Evolutionary conservation across 257 asterid genomes (phyloP), one percentile per base, ranked within the genome.

Genomic region (Gentiana straminea): DNA sequence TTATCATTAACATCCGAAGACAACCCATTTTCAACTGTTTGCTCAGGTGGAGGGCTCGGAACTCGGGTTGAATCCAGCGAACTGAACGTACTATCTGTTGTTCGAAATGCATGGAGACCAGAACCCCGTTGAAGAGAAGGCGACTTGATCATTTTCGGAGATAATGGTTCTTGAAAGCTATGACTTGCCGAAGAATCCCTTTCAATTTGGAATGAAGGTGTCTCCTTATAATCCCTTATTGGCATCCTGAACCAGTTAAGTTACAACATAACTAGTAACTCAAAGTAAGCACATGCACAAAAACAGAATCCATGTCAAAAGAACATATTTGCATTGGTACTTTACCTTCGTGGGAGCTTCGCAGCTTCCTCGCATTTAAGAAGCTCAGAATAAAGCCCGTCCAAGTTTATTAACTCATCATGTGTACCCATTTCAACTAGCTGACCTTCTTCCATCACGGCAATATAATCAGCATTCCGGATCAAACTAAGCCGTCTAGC

Each of bases 361-460:
- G 98, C 91, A 56, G 98, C 98, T 80, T 92, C 97, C 73, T 92
- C 98, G 63, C 89, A 83, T 75, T 82, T 92, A 33, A 92, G 97
- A 67, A 92, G 88, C 73, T 92, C 98, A 1, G 97, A 97, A 67
- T 92, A 92, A 68, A 92, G 98, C 66, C 98, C 98, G 81, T 79
- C 94, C 75, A 88, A 68, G 77, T 80, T 81, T 68, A 88, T 81
- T 63, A 92, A 74, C 74, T 92, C 98, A 74, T 88, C 98, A 65
- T 92, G 98, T 0, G 98, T 92, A 52, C 98, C 98, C 98, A 92
- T 92, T 81, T 92, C 98, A 68, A 92, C 97, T 44, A 92, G 86
- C 67, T 92, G 98, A 7, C 97, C 98, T 82, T 92, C 98, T 76
- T 92, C 98, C 98, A 92, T 92, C 60, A 92, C 98, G 34, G 97